Evolutionary conservation across 2,329 filamentous ascomycete genomes (phyloP).

Genomic region (Emmonsia crescens): DNA sequence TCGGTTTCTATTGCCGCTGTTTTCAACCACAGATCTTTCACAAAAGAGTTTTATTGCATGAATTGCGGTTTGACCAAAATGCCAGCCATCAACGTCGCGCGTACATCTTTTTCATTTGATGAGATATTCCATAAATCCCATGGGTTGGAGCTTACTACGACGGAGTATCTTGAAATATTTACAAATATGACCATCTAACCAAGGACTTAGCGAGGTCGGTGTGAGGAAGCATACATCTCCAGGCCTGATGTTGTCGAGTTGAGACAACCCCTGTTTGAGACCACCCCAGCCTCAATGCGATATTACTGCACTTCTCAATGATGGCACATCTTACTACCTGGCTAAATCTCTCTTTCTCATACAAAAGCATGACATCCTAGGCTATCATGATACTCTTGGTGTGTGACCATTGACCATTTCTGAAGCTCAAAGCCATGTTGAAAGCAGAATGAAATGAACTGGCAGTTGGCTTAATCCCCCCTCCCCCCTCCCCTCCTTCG

Average conservation of each 20-base stretch:
- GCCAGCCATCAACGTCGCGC: not conserved
- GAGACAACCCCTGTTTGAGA: slow-evolving; percentile 6
- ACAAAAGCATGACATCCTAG: not conserved
- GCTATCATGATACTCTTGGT: not conserved
- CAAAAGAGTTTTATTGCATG: not conserved
- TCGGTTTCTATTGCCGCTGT: not conserved
- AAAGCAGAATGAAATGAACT: not conserved
- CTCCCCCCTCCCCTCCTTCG: too few species aligned
- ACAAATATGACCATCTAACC: not conserved
- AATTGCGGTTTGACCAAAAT: not conserved
- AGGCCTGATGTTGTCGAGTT: not conserved
- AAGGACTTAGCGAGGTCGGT: not conserved
- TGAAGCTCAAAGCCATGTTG: not conserved
- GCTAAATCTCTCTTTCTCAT: not conserved
- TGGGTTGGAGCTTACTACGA: not conserved
- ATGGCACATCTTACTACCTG: not conserved
- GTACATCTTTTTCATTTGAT: not conserved
- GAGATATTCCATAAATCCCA: not conserved
- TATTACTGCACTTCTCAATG: not conserved
- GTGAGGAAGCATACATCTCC: not conserved
- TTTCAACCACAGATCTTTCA: not conserved
- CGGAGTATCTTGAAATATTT: not conserved
- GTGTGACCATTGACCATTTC: not conserved
- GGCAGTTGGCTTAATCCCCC: not conserved
- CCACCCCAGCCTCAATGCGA: not conserved